Evolutionary conservation across 179 eudicot species (phyloP), one percentile per base, ranked within the genome.

Genomic region (Spergularia azorica): DNA sequence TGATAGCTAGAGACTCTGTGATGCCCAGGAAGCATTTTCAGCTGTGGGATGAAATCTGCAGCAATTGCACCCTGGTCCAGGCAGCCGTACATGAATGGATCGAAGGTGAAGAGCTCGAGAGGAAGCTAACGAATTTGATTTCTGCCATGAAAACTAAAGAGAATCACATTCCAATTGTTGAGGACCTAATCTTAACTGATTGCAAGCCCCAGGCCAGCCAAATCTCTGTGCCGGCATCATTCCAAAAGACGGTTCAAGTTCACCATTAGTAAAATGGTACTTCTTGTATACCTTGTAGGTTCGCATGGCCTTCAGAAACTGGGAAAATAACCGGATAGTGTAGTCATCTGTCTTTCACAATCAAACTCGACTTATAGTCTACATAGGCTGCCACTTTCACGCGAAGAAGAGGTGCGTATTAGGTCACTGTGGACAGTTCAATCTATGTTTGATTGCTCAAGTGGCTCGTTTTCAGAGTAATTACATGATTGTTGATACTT

Each of bases 1-100:
- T 92, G 5, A 80, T 63, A 36, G 83, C 76, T 36, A 82, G 69
- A 17, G 91, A 92, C 76, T 76, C 67, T 71, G 76, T 91, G 76
- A 84, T 90, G 97, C 97, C 95, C 8, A 89, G 93, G 83, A 92
- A 88, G 79, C 71, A 90, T 32, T 88, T 84, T 64, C 90, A 87
- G 2, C 77, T 87, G 3, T 90, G 95, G 95, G 89, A 89, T 4
- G 77, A 84, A 64, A 92, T 92, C 36, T 80, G 77, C 76, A 63
- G 77, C 18, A 81, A 89, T 41, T 82, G 81, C 11, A 56, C 10
- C 0, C 83, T 76, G 15, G 50, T 88, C 12, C 83, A 81, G 58
- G 88, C 90, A 5, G 77, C 81, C 59, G 41, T 90, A 10, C 90
- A 84, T 51, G 95, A 87, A 71, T 92, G 95, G 97, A 85, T 41